Conservation (phyloP, 1,139 yeast species). For the Pneumocystis carinii region DNA sequence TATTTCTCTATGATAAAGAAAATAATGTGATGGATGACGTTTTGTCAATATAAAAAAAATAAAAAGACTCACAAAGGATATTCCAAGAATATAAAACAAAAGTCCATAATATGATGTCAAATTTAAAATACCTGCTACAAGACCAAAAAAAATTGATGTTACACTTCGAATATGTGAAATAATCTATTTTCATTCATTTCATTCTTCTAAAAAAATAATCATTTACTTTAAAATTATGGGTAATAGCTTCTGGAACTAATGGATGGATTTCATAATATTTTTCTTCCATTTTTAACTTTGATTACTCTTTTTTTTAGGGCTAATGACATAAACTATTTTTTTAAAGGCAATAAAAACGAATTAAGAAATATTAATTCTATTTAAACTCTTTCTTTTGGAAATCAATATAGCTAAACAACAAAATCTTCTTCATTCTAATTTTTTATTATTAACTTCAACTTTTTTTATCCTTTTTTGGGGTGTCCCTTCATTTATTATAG, state of each 20-base stretch:
- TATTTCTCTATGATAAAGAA: slow-evolving; percentile 4
- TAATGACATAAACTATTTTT: slow-evolving; percentile 4
- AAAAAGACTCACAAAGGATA: slow-evolving; percentile 8
- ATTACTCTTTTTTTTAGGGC: not conserved
- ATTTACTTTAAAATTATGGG: not conserved
- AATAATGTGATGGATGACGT: slow-evolving; percentile 6
- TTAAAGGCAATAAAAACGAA: slow-evolving; percentile 8
- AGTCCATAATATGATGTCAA: slow-evolving; percentile 14
- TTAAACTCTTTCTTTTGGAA: too few species aligned
- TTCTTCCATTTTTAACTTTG: not conserved
- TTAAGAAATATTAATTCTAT: not conserved
- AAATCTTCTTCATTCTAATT: too few species aligned
- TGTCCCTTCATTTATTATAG: too few species aligned
- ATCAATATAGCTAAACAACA: too few species aligned
- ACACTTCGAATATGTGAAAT: slow-evolving; percentile 14
- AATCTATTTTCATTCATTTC: slow-evolving; percentile 3
- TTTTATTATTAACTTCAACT: too few species aligned
- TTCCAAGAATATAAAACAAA: slow-evolving; percentile 13
- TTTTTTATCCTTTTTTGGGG: too few species aligned
- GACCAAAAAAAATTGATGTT: slow-evolving; percentile 13
- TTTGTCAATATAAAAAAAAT: slow-evolving; percentile 10
- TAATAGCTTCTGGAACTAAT: not conserved
- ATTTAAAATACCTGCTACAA: slow-evolving; percentile 14
- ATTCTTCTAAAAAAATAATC: not conserved
- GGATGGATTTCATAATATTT: not conserved